A percentile compares a stretch with the other conserved stretches of the same genome.
phyloP scores from a whole-genome alignment of 164 flowering plant genomes.

The Nelumbo lutea region DNA sequence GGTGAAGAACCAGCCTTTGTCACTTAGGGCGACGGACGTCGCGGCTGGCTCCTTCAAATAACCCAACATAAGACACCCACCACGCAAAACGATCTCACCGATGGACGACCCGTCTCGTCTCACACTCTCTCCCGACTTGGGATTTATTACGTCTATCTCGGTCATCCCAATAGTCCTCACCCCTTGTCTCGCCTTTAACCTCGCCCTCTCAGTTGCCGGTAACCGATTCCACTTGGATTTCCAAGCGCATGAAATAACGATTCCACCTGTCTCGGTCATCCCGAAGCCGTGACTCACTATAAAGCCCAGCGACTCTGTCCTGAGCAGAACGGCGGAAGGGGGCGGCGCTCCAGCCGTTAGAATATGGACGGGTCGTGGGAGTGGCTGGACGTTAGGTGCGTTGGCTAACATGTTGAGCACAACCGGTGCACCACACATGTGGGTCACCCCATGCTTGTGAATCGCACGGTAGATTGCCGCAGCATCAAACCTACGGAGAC shows the following conservation, averaged over 20 bases:
- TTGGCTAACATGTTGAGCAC: constrained; percentile 51
- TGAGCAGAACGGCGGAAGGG: constrained; percentile 33
- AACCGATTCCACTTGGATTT: constrained; percentile 39
- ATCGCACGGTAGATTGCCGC: constrained; percentile 16
- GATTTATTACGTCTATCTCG: constrained; percentile 34
- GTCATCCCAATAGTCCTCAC: constrained; percentile 25
- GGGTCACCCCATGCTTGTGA: constrained; percentile 33
- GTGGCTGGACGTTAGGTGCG: constrained; percentile 15
- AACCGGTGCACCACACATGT: constrained; percentile 55
- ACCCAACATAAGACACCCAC: constrained; percentile 34
- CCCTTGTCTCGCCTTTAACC: constrained; percentile 51
- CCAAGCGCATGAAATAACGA: constrained; percentile 42
- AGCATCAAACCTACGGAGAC: constrained; percentile 41
- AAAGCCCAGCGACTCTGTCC: constrained; percentile 40
- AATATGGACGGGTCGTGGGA: constrained; percentile 28
- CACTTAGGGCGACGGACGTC: constrained; percentile 19
- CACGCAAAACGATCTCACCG: constrained; percentile 47
- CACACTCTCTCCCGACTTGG: constrained; percentile 24
- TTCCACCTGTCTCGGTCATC: constrained; percentile 47
- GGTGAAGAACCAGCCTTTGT: constrained; percentile 35
- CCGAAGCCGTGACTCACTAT: constrained; percentile 48
- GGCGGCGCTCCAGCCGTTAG: constrained; percentile 59
- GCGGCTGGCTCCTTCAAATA: constrained; percentile 33
- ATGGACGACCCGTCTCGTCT: constrained; percentile 30
- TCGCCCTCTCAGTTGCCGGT: constrained; percentile 35